Base-by-base conservation (phyloP, 495 filamentous ascomycete species). In the Pyronema omphalodes region DNA sequence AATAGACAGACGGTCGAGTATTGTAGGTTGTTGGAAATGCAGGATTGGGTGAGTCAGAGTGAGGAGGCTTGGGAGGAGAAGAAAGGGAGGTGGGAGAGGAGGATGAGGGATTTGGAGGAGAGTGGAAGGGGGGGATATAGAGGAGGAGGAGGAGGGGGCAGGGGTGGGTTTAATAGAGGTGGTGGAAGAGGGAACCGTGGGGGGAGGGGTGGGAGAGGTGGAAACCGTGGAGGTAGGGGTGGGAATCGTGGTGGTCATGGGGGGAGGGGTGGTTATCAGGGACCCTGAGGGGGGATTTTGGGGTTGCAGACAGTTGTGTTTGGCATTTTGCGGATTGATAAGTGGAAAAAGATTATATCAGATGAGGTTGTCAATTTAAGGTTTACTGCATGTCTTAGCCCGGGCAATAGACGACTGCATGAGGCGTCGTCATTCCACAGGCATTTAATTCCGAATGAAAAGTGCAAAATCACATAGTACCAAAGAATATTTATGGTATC, bases 1-100 rank as follows among this genome's bases (percentile, higher is more conserved):
- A 95, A 88, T 63, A 77, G 80, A 4, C 88, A 95, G 67, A 95
- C 86, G 7, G 67, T 67, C 6, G 62, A 67, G 14, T 96, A 91
- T 67, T 95, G 91, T 64, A 71, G 78, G 51, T 64, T 94, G 53
- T 45, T 94, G 1, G 78, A 77, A 3, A 84, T 95, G 37, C 70
- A 74, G 33, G 88, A 96, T 67, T 72, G 76, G 40, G 94, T 94
- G 70, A 70, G 77, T 56, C 71, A 80, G 0, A 79, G 64, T 2
- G 79, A 84, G 7, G 82, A 83, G 58, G 84, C 88, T 60, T 75
- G 76, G 52, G 65, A 67, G 34, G 71, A 68, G 54, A 73, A 80
- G 57, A 70, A 71, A 67, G 55, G 54, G 39, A 58, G 62, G 12
- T 65, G 67, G 34, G 67, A 59, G 39, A 66, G 68, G 0, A 65